phyloP scores from a whole-genome alignment of 2,329 filamentous ascomycete species.

The Verticillium isaacii region DNA sequence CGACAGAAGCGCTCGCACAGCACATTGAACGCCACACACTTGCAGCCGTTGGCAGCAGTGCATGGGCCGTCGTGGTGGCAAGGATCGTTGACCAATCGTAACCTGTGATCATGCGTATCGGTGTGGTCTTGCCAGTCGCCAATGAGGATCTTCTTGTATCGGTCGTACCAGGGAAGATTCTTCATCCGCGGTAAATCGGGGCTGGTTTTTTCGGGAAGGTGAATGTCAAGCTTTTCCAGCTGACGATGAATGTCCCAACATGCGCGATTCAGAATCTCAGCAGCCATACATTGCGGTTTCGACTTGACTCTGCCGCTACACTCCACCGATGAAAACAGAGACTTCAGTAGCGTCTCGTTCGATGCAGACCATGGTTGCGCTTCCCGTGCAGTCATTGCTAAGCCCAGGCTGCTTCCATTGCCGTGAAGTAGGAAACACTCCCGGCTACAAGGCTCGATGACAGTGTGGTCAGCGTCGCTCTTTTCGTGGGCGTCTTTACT shows the following conservation, averaged over 20 bases:
- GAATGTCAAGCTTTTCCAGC: slow-evolving; percentile 32
- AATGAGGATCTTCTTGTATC: slow-evolving; percentile 47
- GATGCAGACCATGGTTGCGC: slow-evolving; percentile 38
- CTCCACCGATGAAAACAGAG: slow-evolving; percentile 38
- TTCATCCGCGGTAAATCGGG: slow-evolving; percentile 31
- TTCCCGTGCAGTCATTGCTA: neutral
- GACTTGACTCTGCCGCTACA: slow-evolving; percentile 33
- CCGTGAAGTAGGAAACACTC: slow-evolving; percentile 3
- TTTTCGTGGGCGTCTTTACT: neutral
- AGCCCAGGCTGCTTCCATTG: neutral
- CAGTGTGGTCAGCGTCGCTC: neutral
- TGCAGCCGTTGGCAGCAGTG: slow-evolving; percentile 49
- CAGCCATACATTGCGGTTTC: slow-evolving; percentile 43
- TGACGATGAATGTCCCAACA: slow-evolving; percentile 48
- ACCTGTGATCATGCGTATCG: slow-evolving; percentile 48
- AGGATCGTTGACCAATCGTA: slow-evolving; percentile 55
- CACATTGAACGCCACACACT: slow-evolving; percentile 56
- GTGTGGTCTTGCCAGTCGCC: slow-evolving; percentile 54
- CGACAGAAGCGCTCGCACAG: slow-evolving; percentile 71
- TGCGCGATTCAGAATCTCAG: slow-evolving; percentile 43
- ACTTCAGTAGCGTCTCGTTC: slow-evolving; percentile 42
- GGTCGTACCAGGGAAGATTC: slow-evolving; percentile 50
- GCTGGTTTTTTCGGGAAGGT: slow-evolving; percentile 19
- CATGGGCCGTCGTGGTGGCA: slow-evolving; percentile 69
- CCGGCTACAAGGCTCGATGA: slow-evolving; percentile 1